Base-by-base conservation (phyloP, 2,329 filamentous ascomycete species). In the Periglandula ipomoeae region DNA sequence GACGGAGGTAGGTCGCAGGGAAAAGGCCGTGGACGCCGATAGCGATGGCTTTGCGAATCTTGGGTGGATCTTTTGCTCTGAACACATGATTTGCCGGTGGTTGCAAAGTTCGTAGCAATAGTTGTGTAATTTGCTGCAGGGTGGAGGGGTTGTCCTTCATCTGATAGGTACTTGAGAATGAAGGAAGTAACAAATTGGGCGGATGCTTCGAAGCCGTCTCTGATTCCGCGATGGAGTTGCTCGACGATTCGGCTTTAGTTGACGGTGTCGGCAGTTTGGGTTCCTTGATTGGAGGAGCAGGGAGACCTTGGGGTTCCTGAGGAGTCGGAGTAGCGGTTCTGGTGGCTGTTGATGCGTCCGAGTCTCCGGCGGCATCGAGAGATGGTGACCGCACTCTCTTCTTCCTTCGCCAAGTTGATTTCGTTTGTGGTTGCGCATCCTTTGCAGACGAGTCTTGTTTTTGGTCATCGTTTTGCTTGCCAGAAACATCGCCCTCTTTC, bases 11-110 rank as follows among this genome's bases (percentile, higher is more conserved):
- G 0, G 85, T 81, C 0, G 89, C 89, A 1, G 93, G 93, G 56
- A 97, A 96, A 52, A 95, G 85, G 1, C 93, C 93, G 64, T 98
- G 93, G 1, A 98, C 82, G 35, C 93, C 93, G 56, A 98, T 95
- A 1, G 90, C 89, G 5, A 98, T 75, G 11, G 93, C 93, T 56
- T 85, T 93, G 60, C 81, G 88, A 42, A 97, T 81, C 55, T 78
- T 85, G 1, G 81, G 85, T 0, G 80, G 74, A 7, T 86, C 79
- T 40, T 81, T 82, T 6, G 81, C 69, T 27, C 88, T 76, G 55
- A 81, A 84, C 5, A 96, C 81, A 62, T 96, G 87, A 44, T 79
- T 82, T 15, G 75, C 74, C 3, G 79, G 72, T 7, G 74, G 65
- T 44, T 82, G 76, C 38, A 75, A 72, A 1, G 75, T 72, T 26